These are phyloP conservation scores for Rhypophila decipiens DNA, from an alignment of 495 filamentous ascomycete genomes.

Conservation along the genomic window DNA sequence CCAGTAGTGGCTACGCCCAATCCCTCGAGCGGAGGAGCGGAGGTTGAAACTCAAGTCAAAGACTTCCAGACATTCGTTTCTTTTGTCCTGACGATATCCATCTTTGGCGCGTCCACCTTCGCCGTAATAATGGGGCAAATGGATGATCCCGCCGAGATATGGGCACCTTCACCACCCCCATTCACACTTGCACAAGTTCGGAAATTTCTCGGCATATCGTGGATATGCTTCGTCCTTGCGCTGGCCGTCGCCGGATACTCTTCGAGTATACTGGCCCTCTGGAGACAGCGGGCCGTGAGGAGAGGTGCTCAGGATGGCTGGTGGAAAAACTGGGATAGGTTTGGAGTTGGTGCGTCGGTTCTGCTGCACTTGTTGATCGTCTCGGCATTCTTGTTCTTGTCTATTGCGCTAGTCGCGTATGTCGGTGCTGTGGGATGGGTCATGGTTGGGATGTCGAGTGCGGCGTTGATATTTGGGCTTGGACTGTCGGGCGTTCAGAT, in stretches of 20 bases:
- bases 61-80: constrained; percentile 5
- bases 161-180: not conserved
- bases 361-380: constrained; percentile 1
- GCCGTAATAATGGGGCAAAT: constrained; percentile 3
- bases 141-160: constrained; percentile 4
- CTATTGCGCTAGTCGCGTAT: constrained; percentile 2
- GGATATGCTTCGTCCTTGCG: constrained; percentile 3
- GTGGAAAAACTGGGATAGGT: constrained; percentile 1
- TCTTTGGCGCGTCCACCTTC: constrained; percentile 6
- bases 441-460: not conserved
- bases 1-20: too few species aligned
- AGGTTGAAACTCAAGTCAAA: too few species aligned
- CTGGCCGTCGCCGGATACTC: constrained; percentile 6
- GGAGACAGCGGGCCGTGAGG: not conserved
- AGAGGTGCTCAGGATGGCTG: not conserved
- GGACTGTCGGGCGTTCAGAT: constrained; percentile 3
- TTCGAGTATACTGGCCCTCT: constrained; percentile 1
- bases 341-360: constrained; percentile 1
- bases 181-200: not conserved
- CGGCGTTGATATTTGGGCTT: constrained; percentile 1
- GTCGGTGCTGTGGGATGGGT: constrained; percentile 3
- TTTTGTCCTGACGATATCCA: constrained; percentile 4
- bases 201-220: constrained; percentile 1
- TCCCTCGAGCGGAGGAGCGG: too few species aligned
- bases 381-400: constrained; percentile 2